Evolutionary conservation across 2,329 filamentous ascomycete genomes (phyloP).

Genomic region (Cordyceps pruinosa): DNA sequence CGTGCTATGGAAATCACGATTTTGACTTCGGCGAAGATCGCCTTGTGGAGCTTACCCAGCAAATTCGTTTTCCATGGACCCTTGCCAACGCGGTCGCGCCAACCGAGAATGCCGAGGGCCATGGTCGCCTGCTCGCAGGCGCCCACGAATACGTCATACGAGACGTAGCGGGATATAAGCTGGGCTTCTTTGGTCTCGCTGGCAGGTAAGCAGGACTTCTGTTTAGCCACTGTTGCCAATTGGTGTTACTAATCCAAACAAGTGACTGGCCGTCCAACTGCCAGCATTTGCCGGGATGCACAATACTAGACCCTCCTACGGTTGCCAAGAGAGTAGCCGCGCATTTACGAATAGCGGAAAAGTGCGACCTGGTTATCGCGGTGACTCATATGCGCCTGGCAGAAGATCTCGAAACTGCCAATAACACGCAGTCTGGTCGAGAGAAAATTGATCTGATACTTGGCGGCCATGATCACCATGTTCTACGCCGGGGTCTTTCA

Average conservation of each 20-base stretch:
- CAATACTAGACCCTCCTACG: constrained; percentile 14
- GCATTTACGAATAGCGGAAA: constrained; percentile 12
- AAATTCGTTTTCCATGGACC: constrained; percentile 13
- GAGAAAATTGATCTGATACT: constrained; percentile 19
- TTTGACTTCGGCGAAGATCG: constrained; percentile 14
- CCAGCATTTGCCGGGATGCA: constrained; percentile 12
- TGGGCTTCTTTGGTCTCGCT: constrained; percentile 15
- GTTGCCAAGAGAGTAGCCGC: constrained; percentile 3
- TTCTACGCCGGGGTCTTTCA: constrained; percentile 16
- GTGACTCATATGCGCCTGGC: constrained; percentile 20
- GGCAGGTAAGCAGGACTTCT: constrained; percentile 8
- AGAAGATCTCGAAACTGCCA: constrained; percentile 14
- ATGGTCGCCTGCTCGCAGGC: constrained; percentile 9
- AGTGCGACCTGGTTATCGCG: constrained; percentile 21
- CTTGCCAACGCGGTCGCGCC: constrained; percentile 13
- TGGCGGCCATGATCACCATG: constrained; percentile 21
- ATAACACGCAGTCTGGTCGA: constrained; percentile 14
- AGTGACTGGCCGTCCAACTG: constrained; percentile 17
- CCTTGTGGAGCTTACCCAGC: constrained; percentile 4
- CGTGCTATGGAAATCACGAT: constrained; percentile 15
- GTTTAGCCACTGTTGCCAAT: not conserved
- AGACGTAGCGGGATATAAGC: constrained; percentile 2
- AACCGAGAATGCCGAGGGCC: not conserved
- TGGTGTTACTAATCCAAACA: not conserved
- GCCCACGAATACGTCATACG: constrained; percentile 5